These are phyloP conservation scores for Penicillium simplicissimum DNA, from an alignment of 495 filamentous ascomycete genomes.

Conservation along the genomic window DNA sequence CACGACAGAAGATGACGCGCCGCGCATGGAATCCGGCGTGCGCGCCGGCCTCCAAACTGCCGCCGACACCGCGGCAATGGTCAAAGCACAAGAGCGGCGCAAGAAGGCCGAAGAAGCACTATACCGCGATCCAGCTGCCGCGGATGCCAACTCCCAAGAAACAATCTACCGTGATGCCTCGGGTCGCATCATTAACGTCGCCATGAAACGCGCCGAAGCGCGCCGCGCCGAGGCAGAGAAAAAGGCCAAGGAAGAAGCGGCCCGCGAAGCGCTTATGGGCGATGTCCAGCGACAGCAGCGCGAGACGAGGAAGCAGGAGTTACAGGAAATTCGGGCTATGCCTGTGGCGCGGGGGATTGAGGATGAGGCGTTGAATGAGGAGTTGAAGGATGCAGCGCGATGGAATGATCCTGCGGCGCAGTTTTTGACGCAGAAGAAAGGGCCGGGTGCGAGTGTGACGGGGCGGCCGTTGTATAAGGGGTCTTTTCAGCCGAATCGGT, in stretches of 20 bases:
- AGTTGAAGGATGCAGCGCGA: constrained; percentile 68
- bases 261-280: constrained; percentile 68
- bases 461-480: constrained; percentile 81
- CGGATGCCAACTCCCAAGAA: constrained; percentile 56
- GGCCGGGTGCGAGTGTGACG: constrained; percentile 44
- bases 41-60: constrained; percentile 85
- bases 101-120: constrained; percentile 43
- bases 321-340: constrained; percentile 80
- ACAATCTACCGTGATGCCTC: constrained; percentile 93
- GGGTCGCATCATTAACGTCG: constrained; percentile 85
- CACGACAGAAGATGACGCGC: constrained; percentile 27
- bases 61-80: constrained; percentile 69
- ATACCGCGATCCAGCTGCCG: constrained; percentile 41
- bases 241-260: constrained; percentile 59
- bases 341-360: constrained; percentile 75
- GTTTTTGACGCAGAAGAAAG: constrained; percentile 64
- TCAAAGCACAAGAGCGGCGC: constrained; percentile 68
- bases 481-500: constrained; percentile 82
- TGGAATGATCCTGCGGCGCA: constrained; percentile 94
- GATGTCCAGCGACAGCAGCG: constrained; percentile 73
- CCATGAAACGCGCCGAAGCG: constrained; percentile 85
- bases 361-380: constrained; percentile 80
- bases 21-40: constrained; percentile 78
- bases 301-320: constrained; percentile 56
- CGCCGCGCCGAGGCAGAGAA: constrained; percentile 72